These are phyloP conservation scores for Echeveria elegans DNA, from an alignment of 164 flowering plant species.

Conservation along the genomic window DNA sequence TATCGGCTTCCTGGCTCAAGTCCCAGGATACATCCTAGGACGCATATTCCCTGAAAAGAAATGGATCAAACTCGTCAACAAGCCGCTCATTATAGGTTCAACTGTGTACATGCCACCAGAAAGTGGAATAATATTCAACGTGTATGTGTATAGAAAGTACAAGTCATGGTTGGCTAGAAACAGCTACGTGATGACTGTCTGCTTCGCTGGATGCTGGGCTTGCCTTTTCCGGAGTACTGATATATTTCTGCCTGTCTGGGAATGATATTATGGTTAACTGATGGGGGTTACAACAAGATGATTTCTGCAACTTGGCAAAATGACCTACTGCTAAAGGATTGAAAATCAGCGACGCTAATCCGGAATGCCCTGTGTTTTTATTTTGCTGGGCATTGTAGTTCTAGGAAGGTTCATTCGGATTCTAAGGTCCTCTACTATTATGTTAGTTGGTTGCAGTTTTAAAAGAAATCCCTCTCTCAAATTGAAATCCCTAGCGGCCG, in stretches of 20 bases:
- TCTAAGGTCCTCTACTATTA: too few relatives aligned
- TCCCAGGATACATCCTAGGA: slow-evolving; percentile 32
- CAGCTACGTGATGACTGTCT: slow-evolving; percentile 49
- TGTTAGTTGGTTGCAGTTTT: too few relatives aligned
- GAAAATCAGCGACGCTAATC: slow-evolving; percentile 23
- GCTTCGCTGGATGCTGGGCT: slow-evolving; percentile 66
- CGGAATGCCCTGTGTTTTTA: slow-evolving; percentile 36
- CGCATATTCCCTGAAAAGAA: slow-evolving; percentile 33
- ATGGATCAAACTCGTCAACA: slow-evolving; percentile 52
- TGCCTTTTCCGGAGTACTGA: slow-evolving; percentile 45
- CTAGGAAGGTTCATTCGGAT: too few relatives aligned
- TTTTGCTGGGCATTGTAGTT: too few relatives aligned
- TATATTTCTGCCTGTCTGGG: slow-evolving; percentile 34
- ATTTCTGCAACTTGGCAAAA: slow-evolving; percentile 51
- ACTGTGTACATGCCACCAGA: slow-evolving; percentile 40
- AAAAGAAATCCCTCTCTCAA: too few relatives aligned
- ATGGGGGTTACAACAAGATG: slow-evolving; percentile 50
- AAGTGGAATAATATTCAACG: slow-evolving; percentile 45
- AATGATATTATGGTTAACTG: slow-evolving; percentile 32
- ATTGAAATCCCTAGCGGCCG: too few relatives aligned
- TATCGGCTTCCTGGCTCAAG: slow-evolving; percentile 31
- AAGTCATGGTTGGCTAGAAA: slow-evolving; percentile 78
- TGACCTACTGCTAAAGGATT: slow-evolving; percentile 71
- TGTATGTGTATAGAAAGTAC: slow-evolving; percentile 31
- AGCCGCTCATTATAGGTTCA: slow-evolving; percentile 48